phyloP scores from a whole-genome alignment of 2,329 filamentous ascomycete genomes.

The Trichoderma aggressivum region DNA sequence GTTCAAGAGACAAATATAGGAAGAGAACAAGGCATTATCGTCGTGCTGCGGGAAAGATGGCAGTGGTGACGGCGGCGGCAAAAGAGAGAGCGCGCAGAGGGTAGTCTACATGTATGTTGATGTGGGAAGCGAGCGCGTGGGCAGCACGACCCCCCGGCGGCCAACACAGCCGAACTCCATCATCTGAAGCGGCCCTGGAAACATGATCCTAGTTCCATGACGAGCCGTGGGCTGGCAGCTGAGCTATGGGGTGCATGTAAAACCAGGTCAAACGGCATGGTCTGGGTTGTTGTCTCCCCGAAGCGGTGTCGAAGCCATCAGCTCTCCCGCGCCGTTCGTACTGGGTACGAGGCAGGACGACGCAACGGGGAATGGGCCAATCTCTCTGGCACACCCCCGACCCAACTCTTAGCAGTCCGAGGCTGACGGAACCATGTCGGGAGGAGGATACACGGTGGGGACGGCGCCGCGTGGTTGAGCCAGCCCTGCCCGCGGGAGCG shows the following conservation, averaged over 20 bases:
- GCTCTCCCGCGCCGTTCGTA: conserved; percentile 12
- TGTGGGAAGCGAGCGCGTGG: conserved; percentile 16
- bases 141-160: conserved; percentile 5
- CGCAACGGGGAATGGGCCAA: conserved; percentile 4
- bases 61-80: conserved; percentile 3
- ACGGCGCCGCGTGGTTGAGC: conserved; percentile 20
- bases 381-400: conserved; percentile 8
- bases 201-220: conserved; percentile 20
- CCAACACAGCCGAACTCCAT: conserved; percentile 17
- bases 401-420: conserved; percentile 8
- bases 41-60: conserved; percentile 9
- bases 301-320: conserved; percentile 19
- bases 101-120: conserved; percentile 18
- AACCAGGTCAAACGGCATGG: conserved; percentile 14
- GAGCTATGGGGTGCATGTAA: conserved; percentile 32
- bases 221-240: conserved; percentile 28
- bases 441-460: conserved; percentile 11
- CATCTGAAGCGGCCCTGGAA: conserved; percentile 8
- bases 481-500: conserved; percentile 20
- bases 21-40: conserved; percentile 11
- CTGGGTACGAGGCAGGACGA: neutral
- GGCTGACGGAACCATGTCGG: conserved; percentile 20
- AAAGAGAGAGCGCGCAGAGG: conserved; percentile 11
- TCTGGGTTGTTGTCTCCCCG: conserved; percentile 2
- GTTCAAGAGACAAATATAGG: conserved; percentile 16